These are phyloP conservation scores for Hamigera avellanea DNA, from an alignment of 495 filamentous ascomycete species.

Conservation along the genomic window DNA sequence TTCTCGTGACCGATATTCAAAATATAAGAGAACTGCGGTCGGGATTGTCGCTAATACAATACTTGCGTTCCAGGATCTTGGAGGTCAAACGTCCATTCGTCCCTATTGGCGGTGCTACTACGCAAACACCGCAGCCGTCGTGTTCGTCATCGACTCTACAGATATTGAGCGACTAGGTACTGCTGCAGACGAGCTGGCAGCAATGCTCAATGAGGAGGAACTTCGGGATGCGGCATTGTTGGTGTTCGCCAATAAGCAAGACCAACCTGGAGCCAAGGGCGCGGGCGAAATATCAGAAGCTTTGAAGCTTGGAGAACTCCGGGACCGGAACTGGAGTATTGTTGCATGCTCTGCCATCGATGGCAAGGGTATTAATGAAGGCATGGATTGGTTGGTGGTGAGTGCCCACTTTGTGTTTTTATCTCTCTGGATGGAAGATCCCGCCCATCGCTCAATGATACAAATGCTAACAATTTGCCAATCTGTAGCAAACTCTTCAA, in stretches of 20 bases:
- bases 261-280: slow-evolving; percentile 93
- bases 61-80: slow-evolving; percentile 57
- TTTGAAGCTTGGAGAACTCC: slow-evolving; percentile 73
- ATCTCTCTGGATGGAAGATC: background rate
- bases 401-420: slow-evolving; percentile 24
- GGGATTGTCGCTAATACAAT: slow-evolving; percentile 7
- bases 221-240: slow-evolving; percentile 82
- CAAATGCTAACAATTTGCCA: too few species aligned
- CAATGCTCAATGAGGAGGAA: slow-evolving; percentile 96
- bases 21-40: too few species aligned
- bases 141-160: slow-evolving; percentile 96
- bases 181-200: slow-evolving; percentile 80
- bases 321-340: slow-evolving; percentile 98
- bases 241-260: slow-evolving; percentile 98
- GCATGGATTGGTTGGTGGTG: slow-evolving; percentile 99
- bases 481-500: slow-evolving; percentile 39
- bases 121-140: slow-evolving; percentile 96
- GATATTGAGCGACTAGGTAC: slow-evolving; percentile 91
- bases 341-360: slow-evolving; percentile 95
- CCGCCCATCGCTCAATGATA: background rate
- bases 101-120: slow-evolving; percentile 99
- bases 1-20: background rate
- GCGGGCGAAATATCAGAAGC: slow-evolving; percentile 95
- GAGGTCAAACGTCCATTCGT: slow-evolving; percentile 91
- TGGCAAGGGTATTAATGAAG: slow-evolving; percentile 84